Evolutionary conservation across 345 rosid genomes (phyloP).

Genomic region (Heritiera fomes): DNA sequence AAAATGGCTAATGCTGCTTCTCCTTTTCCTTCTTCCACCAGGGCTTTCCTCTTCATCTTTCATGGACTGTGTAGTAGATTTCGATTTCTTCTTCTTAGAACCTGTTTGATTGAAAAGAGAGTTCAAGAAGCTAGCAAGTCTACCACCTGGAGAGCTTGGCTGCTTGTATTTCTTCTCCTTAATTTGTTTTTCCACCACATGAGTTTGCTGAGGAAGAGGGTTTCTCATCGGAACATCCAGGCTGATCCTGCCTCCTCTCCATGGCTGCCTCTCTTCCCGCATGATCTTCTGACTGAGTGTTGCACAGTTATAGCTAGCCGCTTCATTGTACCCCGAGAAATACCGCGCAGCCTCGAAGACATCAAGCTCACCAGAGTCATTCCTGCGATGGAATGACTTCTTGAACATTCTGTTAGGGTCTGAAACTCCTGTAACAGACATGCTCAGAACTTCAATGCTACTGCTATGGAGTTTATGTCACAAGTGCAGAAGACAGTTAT

Average conservation of each 20-base stretch:
- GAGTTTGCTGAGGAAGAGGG: conserved; percentile 39
- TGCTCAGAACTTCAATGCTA: conserved; percentile 16
- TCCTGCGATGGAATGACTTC: conserved; percentile 51
- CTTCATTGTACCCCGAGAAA: conserved; percentile 66
- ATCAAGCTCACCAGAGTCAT: conserved; percentile 77
- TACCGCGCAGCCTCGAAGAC: conserved; percentile 90
- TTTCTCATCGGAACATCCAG: conserved; percentile 55
- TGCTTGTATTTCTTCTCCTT: conserved; percentile 73
- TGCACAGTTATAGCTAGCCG: conserved; percentile 25
- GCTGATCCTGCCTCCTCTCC: conserved; percentile 66
- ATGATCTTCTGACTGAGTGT: conserved; percentile 39
- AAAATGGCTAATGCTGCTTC: conserved; percentile 92
- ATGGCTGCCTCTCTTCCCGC: conserved; percentile 47
- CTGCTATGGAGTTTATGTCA: not conserved
- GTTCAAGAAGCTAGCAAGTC: conserved; percentile 86
- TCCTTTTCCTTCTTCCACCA: conserved; percentile 66
- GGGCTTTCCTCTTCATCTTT: conserved; percentile 72
- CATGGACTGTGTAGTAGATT: conserved; percentile 46
- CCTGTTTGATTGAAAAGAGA: conserved; percentile 79
- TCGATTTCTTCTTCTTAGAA: conserved; percentile 67
- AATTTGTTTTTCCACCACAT: conserved; percentile 36
- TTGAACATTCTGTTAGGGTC: conserved; percentile 47
- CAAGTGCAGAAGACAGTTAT: not conserved
- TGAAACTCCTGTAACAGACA: conserved; percentile 63
- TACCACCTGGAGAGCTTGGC: conserved; percentile 91